Evolutionary conservation across 2,329 filamentous ascomycete species (phyloP), one percentile per base, ranked within the genome.

Genomic region (Capronia coronata): DNA sequence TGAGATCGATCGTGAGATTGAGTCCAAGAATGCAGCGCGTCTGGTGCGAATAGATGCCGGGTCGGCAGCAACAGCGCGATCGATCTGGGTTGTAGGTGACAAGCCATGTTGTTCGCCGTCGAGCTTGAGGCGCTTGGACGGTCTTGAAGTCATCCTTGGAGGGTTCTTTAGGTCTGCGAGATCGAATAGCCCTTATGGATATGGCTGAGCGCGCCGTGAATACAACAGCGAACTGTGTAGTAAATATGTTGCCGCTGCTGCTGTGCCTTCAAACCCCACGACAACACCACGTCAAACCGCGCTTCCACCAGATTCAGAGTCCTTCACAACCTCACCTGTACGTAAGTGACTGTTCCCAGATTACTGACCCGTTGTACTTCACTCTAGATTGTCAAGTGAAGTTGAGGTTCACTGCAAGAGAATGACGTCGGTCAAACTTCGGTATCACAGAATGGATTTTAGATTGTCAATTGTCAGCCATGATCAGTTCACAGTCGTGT

Each of bases 1-100:
- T 13, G 54, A 56, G 30, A 56, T 51, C n/a, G 54, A 51, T 25
- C 54, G 49, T 4, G 50, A 51, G n/a, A 53, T 53, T 21, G 54
- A 56, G 23, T 47, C 32, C 19, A 56, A 45, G 29, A 56, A 56
- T 5, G 47, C 47, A 23, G 50, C 44, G 39, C 54, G 44, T 35
- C 39, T 56, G 21, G 13, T 23, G 14, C 54, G 43, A 19, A 56
- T 42, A 10, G 47, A 45, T 3, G 50, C 41, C 19, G 50, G 38
- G 29, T 53, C 40, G 14, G 9, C 45, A 23, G 23, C 29, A 11
- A 27, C 21, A 2, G 18, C 19, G 10, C 19, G 18, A 25, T 37
- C 27, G 18, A 5, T 22, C 43, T 29, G 19, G 5, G 39, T 22
- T 8, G 23, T 23, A 9, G 46, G 30, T 9, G n/a, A 34, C 8